Evolutionary conservation across 202 grass and related monocot species (phyloP), one percentile per base, ranked within the genome.

Genomic region (Brachypodium distachyon): DNA sequence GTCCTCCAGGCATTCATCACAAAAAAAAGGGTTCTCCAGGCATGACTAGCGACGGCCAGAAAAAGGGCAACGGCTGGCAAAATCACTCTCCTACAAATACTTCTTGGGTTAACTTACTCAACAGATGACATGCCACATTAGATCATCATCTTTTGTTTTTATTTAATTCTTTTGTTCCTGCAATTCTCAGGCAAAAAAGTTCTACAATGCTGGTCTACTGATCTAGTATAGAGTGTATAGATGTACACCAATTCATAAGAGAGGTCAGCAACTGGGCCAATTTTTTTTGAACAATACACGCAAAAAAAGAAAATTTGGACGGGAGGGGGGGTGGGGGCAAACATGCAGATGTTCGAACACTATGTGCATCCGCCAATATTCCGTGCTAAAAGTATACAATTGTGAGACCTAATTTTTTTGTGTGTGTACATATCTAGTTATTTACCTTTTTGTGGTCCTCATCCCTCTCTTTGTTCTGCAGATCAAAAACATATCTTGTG

Each of bases 31-130:
- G 89, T 39, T 78, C 78, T 14, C 1, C 0, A 26, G 89, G 89
- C 48, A 88, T 70, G 50, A 64, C 1, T 39, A 82, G 89, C 2
- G 73, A 88, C 69, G 85, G 82, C 28, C 0, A 0, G 23, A 88
- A 76, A 65, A 36, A 0, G 0, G 41, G 77, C 4, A 81, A 16
- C 14, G 48, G 85, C 19, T 81, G 71, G 29, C 18, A 21, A 44
- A 81, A 65, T 0, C 2, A 36, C 21, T 76, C 67, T 0, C 74
- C 82, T 76, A 1, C 72, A n/a, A 23, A 44, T 7, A 54, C 9
- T 42, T 36, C 12, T 29, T 62, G 88, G 4, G 89, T 85, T 92
- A 88, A 78, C 12, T 54, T n/a, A n/a, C n/a, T n/a, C n/a, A n/a
- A n/a, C n/a, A 19, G 42, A 58, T 12, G 22, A 1, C n/a, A 26